Conservation (phyloP, 208 protist species). For the Trypanosoma lewisi region DNA sequence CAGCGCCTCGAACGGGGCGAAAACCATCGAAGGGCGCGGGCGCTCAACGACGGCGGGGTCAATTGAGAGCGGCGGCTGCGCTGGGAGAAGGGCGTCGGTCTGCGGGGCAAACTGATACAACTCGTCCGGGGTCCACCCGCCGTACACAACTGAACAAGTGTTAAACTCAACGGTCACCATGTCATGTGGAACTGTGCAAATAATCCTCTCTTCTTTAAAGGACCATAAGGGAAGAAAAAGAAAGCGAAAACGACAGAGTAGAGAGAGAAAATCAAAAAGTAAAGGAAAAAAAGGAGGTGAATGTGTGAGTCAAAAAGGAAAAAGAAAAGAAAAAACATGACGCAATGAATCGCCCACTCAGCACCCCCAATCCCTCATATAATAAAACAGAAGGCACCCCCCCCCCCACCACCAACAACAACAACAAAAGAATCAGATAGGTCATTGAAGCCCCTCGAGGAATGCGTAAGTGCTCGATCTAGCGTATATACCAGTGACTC, state of each 20-base stretch:
- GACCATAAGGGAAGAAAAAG: not conserved
- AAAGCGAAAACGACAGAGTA: not conserved
- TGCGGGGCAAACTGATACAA: conserved; percentile 13
- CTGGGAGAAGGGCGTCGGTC: conserved; percentile 3
- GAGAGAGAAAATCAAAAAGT: conserved; percentile 13
- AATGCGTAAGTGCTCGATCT: conserved; percentile 78
- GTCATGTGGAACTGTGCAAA: conserved; percentile 15
- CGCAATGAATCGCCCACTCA: not conserved
- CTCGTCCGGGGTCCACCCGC: conserved; percentile 23
- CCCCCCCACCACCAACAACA: too few relatives aligned
- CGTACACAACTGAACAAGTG: conserved; percentile 23
- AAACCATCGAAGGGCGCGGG: conserved; percentile 15
- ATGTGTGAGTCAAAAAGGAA: conserved; percentile 10
- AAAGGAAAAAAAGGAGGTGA: conserved; percentile 9
- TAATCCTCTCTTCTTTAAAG: not conserved
- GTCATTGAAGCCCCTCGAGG: conserved; percentile 64
- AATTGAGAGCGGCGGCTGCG: conserved; percentile 2
- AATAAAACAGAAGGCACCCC: too few relatives aligned
- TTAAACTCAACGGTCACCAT: conserved; percentile 15
- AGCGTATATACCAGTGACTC: conserved; percentile 52
- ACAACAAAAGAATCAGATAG: not conserved
- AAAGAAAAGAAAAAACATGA: not conserved
- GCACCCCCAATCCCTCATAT: too few relatives aligned
- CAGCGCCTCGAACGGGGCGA: conserved; percentile 20
- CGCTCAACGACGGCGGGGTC: not conserved